phyloP scores from a whole-genome alignment of 106 monocot genomes.

The Allium cepa region DNA sequence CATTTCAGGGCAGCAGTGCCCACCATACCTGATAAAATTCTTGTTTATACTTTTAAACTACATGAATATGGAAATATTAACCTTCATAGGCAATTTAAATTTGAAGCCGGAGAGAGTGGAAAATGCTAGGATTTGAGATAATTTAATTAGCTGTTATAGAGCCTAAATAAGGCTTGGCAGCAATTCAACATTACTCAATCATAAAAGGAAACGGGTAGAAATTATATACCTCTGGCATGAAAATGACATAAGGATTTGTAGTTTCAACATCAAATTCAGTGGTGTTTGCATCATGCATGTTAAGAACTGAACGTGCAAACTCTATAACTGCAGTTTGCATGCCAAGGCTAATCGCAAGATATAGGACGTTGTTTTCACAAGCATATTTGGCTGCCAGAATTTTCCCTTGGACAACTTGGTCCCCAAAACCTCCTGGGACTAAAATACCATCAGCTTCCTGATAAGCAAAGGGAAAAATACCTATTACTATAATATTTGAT shows the following conservation, averaged over 20 bases:
- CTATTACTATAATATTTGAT: too few relatives aligned
- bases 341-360: constrained; percentile 66
- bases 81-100: too few relatives aligned
- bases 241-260: constrained; percentile 53
- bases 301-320: constrained; percentile 53
- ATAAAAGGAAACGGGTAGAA: background rate
- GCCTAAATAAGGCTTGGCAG: too few relatives aligned
- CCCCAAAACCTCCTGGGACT: constrained; percentile 81
- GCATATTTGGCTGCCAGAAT: constrained; percentile 77
- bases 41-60: too few relatives aligned
- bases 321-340: constrained; percentile 80
- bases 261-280: constrained; percentile 62
- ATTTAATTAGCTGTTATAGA: too few relatives aligned
- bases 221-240: constrained; percentile 64
- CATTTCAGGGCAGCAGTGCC: too few relatives aligned
- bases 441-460: constrained; percentile 61
- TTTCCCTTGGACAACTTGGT: constrained; percentile 68
- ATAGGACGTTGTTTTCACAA: constrained; percentile 63
- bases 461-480: background rate
- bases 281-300: constrained; percentile 55
- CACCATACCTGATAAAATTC: too few relatives aligned
- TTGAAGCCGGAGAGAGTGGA: too few relatives aligned
- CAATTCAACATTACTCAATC: too few relatives aligned
- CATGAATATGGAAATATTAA: too few relatives aligned
- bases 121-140: too few relatives aligned